Percentiles rank a stretch among this genome's conserved stretches.
phyloP scores from a whole-genome alignment of 768 basidiomycete genomes.

The Tylopilus felleus region DNA sequence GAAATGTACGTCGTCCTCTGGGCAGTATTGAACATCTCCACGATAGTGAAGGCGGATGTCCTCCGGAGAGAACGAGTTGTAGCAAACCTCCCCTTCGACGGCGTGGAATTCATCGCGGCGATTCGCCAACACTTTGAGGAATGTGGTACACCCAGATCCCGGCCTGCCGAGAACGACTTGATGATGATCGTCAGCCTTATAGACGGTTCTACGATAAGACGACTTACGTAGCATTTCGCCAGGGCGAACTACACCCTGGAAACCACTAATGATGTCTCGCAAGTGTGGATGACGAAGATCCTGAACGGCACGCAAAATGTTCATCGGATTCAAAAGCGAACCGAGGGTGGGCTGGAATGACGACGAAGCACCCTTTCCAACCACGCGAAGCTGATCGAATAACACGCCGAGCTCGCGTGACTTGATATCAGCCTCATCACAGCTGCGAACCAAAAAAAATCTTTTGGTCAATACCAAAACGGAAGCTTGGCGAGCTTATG shows the following conservation, averaged over 20 bases:
- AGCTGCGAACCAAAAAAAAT: slow-evolving; percentile 35
- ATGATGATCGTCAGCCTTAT: neutral
- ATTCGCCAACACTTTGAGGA: slow-evolving; percentile 81
- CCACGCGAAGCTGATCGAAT: slow-evolving; percentile 57
- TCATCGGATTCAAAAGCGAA: slow-evolving; percentile 55
- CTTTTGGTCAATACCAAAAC: neutral
- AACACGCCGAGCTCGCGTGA: slow-evolving; percentile 56
- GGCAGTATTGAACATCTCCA: slow-evolving; percentile 78
- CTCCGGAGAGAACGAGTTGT: slow-evolving; percentile 69
- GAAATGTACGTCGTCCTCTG: slow-evolving; percentile 85
- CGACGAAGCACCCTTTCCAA: slow-evolving; percentile 55
- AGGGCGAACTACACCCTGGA: slow-evolving; percentile 54
- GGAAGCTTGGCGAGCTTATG: neutral
- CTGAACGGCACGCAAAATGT: slow-evolving; percentile 42
- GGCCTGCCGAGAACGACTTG: slow-evolving; percentile 83
- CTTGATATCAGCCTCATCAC: slow-evolving; percentile 47
- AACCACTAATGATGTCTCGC: slow-evolving; percentile 50
- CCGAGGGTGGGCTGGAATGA: slow-evolving; percentile 58
- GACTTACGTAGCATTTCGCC: slow-evolving; percentile 70
- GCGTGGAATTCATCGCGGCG: slow-evolving; percentile 63
- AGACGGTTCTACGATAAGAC: neutral
- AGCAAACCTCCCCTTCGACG: slow-evolving; percentile 68
- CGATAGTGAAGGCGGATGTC: slow-evolving; percentile 64
- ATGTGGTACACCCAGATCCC: slow-evolving; percentile 79
- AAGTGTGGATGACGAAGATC: slow-evolving; percentile 56